Conservation (phyloP, 2,329 filamentous ascomycete genomes). For the Fusarium denticulatum region DNA sequence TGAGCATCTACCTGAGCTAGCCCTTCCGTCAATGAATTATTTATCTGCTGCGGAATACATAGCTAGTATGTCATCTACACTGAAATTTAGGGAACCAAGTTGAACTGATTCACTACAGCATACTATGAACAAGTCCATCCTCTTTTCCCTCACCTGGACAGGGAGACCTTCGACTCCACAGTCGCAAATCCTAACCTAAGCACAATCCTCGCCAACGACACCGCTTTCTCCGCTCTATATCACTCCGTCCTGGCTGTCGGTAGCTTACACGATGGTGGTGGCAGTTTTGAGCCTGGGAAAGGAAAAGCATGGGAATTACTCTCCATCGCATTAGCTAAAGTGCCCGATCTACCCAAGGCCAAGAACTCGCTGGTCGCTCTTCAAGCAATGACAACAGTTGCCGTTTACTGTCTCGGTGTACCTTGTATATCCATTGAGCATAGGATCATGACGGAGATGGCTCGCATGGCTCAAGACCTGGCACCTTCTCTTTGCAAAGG, state of each 20-base stretch:
- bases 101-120: not conserved
- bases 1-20: not conserved
- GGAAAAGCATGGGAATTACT: slow-evolving; percentile 35
- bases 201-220: not conserved
- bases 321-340: slow-evolving; percentile 18
- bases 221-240: slow-evolving; percentile 31
- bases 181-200: not conserved
- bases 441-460: slow-evolving; percentile 31
- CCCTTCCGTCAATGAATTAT: not conserved
- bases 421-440: slow-evolving; percentile 32
- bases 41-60: slow-evolving; percentile 15
- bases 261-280: slow-evolving; percentile 26
- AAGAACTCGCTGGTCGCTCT: slow-evolving; percentile 20
- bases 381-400: slow-evolving; percentile 30
- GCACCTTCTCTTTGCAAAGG: slow-evolving; percentile 14
- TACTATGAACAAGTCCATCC: slow-evolving; percentile 39
- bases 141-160: slow-evolving; percentile 29
- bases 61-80: not conserved
- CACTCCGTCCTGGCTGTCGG: slow-evolving; percentile 33
- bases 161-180: slow-evolving; percentile 16
- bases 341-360: slow-evolving; percentile 11
- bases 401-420: slow-evolving; percentile 18
- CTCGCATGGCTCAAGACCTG: slow-evolving; percentile 28
- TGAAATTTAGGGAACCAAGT: too few relatives aligned
- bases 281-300: slow-evolving; percentile 36